Percentiles rank a stretch among this genome's conserved stretches.
Conservation (phyloP, 306 rosid species). For the Argentina anserina region DNA sequence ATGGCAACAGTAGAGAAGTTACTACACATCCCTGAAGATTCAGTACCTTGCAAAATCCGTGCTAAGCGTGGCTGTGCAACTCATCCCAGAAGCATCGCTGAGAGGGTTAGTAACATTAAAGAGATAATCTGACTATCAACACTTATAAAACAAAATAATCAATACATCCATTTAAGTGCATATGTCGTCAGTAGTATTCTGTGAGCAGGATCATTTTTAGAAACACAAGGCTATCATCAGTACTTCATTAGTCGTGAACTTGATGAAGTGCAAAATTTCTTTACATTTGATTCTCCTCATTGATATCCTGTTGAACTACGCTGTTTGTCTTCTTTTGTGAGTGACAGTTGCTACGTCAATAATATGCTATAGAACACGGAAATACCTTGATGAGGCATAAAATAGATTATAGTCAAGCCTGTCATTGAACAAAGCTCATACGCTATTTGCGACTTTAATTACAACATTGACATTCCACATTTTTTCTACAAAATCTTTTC, state of each 20-base stretch:
- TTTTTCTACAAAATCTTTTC: neutral
- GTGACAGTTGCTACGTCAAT: neutral
- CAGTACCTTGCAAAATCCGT: slow-evolving; percentile 94
- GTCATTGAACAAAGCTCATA: neutral
- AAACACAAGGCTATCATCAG: neutral
- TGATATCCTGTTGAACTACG: neutral
- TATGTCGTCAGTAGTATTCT: neutral
- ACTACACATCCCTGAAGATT: slow-evolving; percentile 81
- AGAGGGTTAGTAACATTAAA: slow-evolving; percentile 55
- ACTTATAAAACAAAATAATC: neutral
- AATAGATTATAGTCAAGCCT: no score
- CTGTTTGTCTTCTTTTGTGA: neutral
- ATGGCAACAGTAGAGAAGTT: slow-evolving; percentile 75
- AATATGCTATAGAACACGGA: neutral
- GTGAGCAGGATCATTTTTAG: neutral
- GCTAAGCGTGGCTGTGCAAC: slow-evolving; percentile 99
- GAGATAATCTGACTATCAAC: neutral
- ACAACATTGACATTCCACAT: neutral
- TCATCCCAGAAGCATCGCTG: slow-evolving; percentile 98
- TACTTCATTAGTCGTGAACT: neutral
- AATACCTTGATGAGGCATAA: no score
- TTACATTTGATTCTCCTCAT: neutral
- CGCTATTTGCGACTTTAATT: neutral
- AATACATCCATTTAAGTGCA: neutral
- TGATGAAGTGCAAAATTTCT: neutral